phyloP scores from a whole-genome alignment of 495 filamentous ascomycete genomes.

The Neurospora terricola region DNA sequence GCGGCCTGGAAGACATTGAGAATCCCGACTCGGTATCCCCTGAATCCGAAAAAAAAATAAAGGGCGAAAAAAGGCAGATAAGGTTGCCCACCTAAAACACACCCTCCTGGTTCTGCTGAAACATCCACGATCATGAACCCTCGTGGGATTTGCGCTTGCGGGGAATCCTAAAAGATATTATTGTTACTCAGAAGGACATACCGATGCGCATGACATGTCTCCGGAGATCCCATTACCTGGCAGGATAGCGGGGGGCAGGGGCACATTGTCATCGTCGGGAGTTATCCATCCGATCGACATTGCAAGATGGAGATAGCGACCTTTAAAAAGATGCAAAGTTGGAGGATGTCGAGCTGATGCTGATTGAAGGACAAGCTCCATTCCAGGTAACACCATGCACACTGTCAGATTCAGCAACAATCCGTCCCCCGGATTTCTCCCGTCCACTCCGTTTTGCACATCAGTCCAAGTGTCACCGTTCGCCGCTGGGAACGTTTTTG shows the following conservation, averaged over 20 bases:
- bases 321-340: not conserved
- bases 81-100: not conserved
- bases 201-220: not conserved
- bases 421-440: not conserved
- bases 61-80: not conserved
- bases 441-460: not conserved
- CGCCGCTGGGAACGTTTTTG: not conserved
- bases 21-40: not conserved
- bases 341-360: not conserved
- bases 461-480: not conserved
- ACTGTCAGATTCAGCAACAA: not conserved
- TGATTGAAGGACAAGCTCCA: not conserved
- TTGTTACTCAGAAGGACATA: not conserved
- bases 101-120: not conserved
- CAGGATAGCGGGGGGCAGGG: not conserved
- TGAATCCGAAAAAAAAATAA: not conserved
- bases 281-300: not conserved
- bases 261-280: not conserved
- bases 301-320: not conserved
- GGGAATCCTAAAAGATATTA: not conserved
- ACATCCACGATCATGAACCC: not conserved
- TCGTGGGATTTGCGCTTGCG: not conserved
- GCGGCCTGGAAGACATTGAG: not conserved
- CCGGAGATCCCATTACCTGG: not conserved
- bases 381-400: not conserved